phyloP scores from a whole-genome alignment of 2,329 filamentous ascomycete species.

The Xylariaceae sp. region DNA sequence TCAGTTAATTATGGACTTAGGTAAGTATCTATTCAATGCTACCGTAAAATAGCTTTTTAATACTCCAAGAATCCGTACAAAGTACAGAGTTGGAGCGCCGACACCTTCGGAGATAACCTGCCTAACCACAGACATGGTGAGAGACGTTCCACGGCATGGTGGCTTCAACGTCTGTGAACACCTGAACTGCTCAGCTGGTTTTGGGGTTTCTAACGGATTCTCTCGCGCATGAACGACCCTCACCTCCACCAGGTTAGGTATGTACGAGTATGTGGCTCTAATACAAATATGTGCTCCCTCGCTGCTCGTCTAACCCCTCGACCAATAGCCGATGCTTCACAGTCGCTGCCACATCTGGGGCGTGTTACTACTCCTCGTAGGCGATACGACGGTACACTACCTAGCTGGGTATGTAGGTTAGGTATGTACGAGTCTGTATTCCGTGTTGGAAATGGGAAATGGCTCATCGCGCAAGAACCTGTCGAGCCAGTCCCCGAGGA shows the following conservation, averaged over 20 bases:
- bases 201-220: background rate
- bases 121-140: background rate
- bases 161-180: background rate
- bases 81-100: background rate
- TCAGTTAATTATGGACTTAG: too few species aligned
- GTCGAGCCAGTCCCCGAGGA: conserved; percentile 1
- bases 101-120: background rate
- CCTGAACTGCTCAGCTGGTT: background rate
- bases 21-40: too few species aligned
- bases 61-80: too few species aligned
- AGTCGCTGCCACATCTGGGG: background rate
- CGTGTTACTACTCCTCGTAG: conserved; percentile 1
- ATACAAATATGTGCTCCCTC: background rate
- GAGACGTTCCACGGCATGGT: background rate
- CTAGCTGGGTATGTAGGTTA: background rate
- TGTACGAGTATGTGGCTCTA: background rate
- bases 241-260: background rate
- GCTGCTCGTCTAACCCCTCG: background rate
- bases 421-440: background rate
- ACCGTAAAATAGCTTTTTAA: too few species aligned
- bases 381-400: background rate
- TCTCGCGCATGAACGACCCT: conserved; percentile 1
- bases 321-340: conserved; percentile 3
- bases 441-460: conserved; percentile 5
- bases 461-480: conserved; percentile 16